Evolutionary conservation across 83 land plant genomes (phyloP).

Genomic region (Thuja plicata): DNA sequence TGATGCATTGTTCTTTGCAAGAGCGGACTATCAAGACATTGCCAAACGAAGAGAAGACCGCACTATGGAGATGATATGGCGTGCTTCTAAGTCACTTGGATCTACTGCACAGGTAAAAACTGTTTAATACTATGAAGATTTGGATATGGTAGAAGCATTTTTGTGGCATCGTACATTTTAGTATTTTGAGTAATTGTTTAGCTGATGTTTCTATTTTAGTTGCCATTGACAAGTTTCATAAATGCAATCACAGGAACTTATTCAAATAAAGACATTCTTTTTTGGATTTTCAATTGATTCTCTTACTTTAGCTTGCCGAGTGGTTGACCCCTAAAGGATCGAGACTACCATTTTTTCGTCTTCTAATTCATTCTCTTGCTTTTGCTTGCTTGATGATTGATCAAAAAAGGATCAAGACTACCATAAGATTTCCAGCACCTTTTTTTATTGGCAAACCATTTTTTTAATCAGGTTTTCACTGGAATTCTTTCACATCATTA

Average conservation of each 20-base stretch:
- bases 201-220: not conserved
- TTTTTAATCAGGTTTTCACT: slow-evolving; percentile 62
- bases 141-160: not conserved
- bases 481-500: slow-evolving; percentile 70
- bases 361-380: not conserved
- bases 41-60: slow-evolving; percentile 42
- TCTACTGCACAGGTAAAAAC: slow-evolving; percentile 49
- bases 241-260: not conserved
- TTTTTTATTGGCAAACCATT: not conserved
- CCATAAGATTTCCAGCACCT: not conserved
- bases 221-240: not conserved
- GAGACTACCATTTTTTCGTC: not conserved
- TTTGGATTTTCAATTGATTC: not conserved
- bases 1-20: slow-evolving; percentile 56
- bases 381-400: not conserved
- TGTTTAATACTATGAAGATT: not conserved
- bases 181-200: not conserved
- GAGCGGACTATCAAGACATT: slow-evolving; percentile 59
- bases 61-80: slow-evolving; percentile 57
- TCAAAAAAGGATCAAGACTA: not conserved
- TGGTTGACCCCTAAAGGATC: not conserved
- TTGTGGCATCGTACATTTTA: not conserved
- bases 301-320: not conserved
- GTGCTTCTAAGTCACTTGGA: slow-evolving; percentile 46
- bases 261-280: not conserved